Evolutionary conservation across 2,329 filamentous ascomycete genomes (phyloP).

Genomic region (Trichocomaceae sp.): DNA sequence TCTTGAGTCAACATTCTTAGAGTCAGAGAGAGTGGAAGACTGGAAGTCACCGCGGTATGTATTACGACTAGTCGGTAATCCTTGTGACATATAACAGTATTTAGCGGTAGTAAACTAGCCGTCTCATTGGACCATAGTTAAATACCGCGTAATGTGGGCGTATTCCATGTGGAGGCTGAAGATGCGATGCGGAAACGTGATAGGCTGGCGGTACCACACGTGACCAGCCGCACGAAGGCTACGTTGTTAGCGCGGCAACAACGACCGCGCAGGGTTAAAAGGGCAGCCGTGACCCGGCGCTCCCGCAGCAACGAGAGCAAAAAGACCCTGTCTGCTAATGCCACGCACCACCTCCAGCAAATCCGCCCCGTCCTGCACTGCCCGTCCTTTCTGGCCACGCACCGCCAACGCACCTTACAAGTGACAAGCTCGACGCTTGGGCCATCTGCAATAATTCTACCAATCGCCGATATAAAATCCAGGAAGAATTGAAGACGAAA

Average conservation of each 20-base stretch:
- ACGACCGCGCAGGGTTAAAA: conserved; percentile 30
- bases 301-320: conserved; percentile 4
- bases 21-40: no score
- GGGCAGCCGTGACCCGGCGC: conserved; percentile 22
- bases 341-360: not conserved
- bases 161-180: not conserved
- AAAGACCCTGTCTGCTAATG: not conserved
- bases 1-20: no score
- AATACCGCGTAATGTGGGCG: not conserved
- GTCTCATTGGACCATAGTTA: not conserved
- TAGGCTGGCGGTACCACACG: conserved; percentile 1
- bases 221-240: not conserved
- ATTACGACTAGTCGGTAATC: no score
- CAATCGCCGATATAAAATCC: no score
- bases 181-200: not conserved
- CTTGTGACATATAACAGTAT: not conserved
- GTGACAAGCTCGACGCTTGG: conserved; percentile 1
- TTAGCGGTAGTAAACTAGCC: not conserved
- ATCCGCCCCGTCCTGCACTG: not conserved
- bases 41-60: no score
- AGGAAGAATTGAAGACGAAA: no score
- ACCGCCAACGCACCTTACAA: conserved; percentile 5
- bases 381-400: not conserved
- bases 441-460: not conserved
- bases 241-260: conserved; percentile 8